phyloP scores from a whole-genome alignment of 345 rosid species.

The Ceriops zippeliana region DNA sequence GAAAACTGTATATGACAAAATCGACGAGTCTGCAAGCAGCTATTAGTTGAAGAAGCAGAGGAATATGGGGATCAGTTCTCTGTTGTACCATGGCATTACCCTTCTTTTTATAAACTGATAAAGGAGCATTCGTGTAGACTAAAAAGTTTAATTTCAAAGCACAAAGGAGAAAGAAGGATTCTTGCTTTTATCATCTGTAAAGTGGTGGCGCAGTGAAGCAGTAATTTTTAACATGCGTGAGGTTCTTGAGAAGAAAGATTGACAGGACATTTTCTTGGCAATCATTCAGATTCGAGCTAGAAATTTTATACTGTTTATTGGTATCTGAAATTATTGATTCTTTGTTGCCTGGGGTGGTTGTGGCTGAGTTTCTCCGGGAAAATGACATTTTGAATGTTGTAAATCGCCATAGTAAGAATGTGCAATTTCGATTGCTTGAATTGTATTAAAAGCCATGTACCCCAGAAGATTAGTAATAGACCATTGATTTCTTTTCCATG shows the following conservation, averaged over 20 bases:
- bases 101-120: slow-evolving; percentile 36
- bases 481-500: not conserved
- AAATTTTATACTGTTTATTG: not conserved
- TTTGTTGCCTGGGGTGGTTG: not conserved
- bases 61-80: slow-evolving; percentile 33
- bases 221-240: not conserved
- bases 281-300: too few relatives aligned
- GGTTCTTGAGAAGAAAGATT: not conserved
- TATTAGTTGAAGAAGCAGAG: slow-evolving; percentile 31
- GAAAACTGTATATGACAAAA: slow-evolving; percentile 26
- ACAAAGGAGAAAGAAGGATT: not conserved
- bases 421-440: not conserved
- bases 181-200: slow-evolving; percentile 5
- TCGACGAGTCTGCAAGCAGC: slow-evolving; percentile 41
- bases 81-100: slow-evolving; percentile 32
- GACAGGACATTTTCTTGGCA: too few relatives aligned
- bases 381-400: slow-evolving; percentile 2
- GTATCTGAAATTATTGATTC: not conserved
- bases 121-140: slow-evolving; percentile 37
- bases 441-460: too few relatives aligned
- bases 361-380: not conserved
- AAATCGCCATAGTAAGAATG: not conserved
- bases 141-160: slow-evolving; percentile 5
- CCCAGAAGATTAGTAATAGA: too few relatives aligned
- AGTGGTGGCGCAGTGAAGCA: not conserved